Conservation (phyloP, 805 yeast species). For the Candida schatavii region DNA sequence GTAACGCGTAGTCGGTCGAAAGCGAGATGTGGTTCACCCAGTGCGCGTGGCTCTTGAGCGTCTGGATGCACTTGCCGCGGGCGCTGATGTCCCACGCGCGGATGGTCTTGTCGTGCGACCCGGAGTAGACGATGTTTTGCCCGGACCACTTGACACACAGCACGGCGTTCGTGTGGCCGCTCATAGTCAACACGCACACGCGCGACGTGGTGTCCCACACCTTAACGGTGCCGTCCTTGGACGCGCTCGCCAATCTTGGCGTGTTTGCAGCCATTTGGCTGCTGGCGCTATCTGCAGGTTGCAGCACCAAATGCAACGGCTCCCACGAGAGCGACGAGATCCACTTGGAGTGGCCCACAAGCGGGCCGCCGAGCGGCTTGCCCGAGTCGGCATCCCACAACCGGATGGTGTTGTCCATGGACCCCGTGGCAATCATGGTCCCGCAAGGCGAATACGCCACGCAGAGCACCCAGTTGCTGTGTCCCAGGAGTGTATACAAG, state of each 20-base stretch:
- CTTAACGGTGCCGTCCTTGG: slow-evolving; percentile 86
- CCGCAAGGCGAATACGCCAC: slow-evolving; percentile 94
- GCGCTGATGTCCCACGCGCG: slow-evolving; percentile 82
- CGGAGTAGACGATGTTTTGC: slow-evolving; percentile 74
- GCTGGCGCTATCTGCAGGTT: no score
- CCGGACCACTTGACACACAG: slow-evolving; percentile 99
- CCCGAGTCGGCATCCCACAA: slow-evolving; percentile 85
- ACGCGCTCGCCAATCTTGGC: slow-evolving; percentile 78
- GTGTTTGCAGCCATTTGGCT: slow-evolving; percentile 57
- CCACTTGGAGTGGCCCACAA: slow-evolving; percentile 86
- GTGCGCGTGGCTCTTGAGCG: slow-evolving; percentile 88
- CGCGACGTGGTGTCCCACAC: slow-evolving; percentile 85
- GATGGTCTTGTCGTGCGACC: slow-evolving; percentile 92
- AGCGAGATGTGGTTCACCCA: slow-evolving; percentile 96
- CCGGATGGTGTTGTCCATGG: slow-evolving; percentile 88
- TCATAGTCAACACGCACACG: slow-evolving; percentile 63
- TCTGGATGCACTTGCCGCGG: slow-evolving; percentile 73
- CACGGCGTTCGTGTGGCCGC: slow-evolving; percentile 86
- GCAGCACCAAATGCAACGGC: slow-evolving; percentile 81
- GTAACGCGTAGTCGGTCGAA: slow-evolving; percentile 83
- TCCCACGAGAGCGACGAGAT: slow-evolving; percentile 91
- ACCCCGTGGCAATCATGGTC: slow-evolving; percentile 86
- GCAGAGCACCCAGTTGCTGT: slow-evolving; percentile 89
- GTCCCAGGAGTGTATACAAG: slow-evolving; percentile 74
- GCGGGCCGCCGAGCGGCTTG: slow-evolving; percentile 60